Conservation (phyloP, 2,329 filamentous ascomycete genomes). For the Ceratocystis diversiconidia region DNA sequence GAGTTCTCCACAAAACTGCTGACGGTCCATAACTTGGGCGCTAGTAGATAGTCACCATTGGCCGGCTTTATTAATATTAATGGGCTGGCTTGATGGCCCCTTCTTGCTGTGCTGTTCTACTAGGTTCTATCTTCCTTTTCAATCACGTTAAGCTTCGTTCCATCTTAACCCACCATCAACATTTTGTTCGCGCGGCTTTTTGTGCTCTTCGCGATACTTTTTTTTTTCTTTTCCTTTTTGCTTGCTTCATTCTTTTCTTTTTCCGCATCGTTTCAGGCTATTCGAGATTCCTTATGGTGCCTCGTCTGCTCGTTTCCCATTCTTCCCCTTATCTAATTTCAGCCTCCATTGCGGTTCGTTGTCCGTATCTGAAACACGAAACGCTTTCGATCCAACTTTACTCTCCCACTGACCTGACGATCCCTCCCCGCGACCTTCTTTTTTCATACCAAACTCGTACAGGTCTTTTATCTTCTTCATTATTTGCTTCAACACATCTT, state of each 20-base stretch:
- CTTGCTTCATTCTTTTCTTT: background rate
- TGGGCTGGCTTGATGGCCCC: background rate
- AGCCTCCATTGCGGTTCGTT: background rate
- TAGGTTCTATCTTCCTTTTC: background rate
- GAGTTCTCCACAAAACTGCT: background rate
- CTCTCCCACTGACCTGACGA: background rate
- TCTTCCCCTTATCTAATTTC: conserved; percentile 9
- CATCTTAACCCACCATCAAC: background rate
- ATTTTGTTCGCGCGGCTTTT: background rate
- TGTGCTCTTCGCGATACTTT: background rate
- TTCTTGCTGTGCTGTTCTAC: background rate
- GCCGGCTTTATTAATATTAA: background rate
- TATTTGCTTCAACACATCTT: background rate
- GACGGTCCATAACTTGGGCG: background rate
- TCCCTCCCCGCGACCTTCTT: background rate
- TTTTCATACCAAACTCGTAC: background rate
- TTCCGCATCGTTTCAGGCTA: background rate
- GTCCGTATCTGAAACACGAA: conserved; percentile 4
- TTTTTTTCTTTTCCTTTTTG: background rate
- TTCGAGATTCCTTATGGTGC: background rate
- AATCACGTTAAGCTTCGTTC: background rate
- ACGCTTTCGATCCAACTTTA: background rate
- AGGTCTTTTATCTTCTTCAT: background rate
- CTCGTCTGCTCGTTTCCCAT: conserved; percentile 1
- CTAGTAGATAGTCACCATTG: background rate